Evolutionary conservation across 371 early-diverging fungal genomes (phyloP), one percentile per base, ranked within the genome.

Genomic region (Entomophthora muscae): DNA sequence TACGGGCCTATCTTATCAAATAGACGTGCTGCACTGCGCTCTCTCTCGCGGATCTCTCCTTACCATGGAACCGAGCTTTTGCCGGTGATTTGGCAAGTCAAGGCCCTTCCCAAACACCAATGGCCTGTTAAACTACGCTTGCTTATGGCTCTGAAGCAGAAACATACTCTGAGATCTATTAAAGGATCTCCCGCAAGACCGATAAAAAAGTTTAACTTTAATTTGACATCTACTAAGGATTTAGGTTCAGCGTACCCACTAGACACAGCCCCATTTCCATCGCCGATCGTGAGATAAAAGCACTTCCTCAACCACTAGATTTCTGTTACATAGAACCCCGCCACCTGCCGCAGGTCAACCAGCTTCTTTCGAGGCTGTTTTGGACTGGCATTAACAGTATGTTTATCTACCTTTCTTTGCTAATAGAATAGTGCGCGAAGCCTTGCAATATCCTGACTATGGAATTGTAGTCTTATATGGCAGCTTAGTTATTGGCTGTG

Each of bases 331-430:
- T 95, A 64, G 82, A 86, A 61, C 69, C 68, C 28, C 75, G 80
- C 64, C 89, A 90, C 73, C 69, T 91, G 13, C 61, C 65, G 7
- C 89, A 88, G 64, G 90, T 88, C 30, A 95, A 95, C 66, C 77
- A 71, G 53, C 69, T 88, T 54, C 70, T 95, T 23, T 76, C 79
- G 51, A 75, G 82, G 23, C 76, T 82, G n/a, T 95, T 95, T 71
- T 95, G 95, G 95, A 89, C 89, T 7, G 90, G 89, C 7, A 89
- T 95, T 53, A 91, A 95, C 70, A 80, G 82, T 82, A 73, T 30
- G 73, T 70, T 23, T 28, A 61, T 32, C n/a, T n/a, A n/a, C n/a
- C n/a, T n/a, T n/a, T n/a, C n/a, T n/a, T n/a, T n/a, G n/a, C n/a
- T n/a, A n/a, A 51, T 51, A 13, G 28, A 24, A 54, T 68, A 82